Evolutionary conservation across 2,329 filamentous ascomycete species (phyloP).

Genomic region (Endoconidiophora laricicola): DNA sequence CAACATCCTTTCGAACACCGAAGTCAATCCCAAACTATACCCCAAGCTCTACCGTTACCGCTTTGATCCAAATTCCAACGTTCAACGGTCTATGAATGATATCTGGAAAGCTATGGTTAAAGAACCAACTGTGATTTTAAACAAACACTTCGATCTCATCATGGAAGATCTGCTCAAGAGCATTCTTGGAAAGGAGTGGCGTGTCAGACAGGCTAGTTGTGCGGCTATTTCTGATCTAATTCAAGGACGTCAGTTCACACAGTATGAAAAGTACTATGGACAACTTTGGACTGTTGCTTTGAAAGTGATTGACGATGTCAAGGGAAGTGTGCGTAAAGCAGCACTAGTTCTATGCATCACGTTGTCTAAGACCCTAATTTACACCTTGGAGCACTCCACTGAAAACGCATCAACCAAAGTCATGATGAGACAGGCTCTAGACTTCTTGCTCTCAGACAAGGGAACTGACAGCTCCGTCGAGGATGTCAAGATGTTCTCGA

Average conservation of each 20-base stretch:
- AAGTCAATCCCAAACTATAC: slow-evolving; percentile 82
- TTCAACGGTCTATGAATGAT: slow-evolving; percentile 88
- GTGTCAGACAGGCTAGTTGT: slow-evolving; percentile 82
- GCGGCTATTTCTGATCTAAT: slow-evolving; percentile 77
- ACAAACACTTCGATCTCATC: slow-evolving; percentile 73
- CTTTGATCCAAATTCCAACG: slow-evolving; percentile 88
- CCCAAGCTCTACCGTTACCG: slow-evolving; percentile 88
- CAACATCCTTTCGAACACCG: slow-evolving; percentile 75
- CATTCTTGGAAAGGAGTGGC: slow-evolving; percentile 83
- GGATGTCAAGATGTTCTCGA: slow-evolving; percentile 73
- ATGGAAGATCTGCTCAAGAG: slow-evolving; percentile 74
- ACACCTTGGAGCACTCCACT: slow-evolving; percentile 66
- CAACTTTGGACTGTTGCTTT: slow-evolving; percentile 76
- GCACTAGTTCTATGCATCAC: slow-evolving; percentile 70
- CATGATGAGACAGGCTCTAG: slow-evolving; percentile 75
- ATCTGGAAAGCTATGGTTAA: slow-evolving; percentile 97
- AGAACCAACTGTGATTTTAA: slow-evolving; percentile 59
- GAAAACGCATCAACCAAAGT: slow-evolving; percentile 51
- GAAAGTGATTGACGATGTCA: slow-evolving; percentile 91
- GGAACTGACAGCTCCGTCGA: slow-evolving; percentile 78
- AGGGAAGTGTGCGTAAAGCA: slow-evolving; percentile 68
- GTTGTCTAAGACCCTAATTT: slow-evolving; percentile 69
- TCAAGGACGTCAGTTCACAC: slow-evolving; percentile 56
- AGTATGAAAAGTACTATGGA: slow-evolving; percentile 71
- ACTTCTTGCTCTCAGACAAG: slow-evolving; percentile 76